These are phyloP conservation scores for Cylindrotheca closterium DNA, from an alignment of 108 stramenopile species.

Conservation along the genomic window DNA sequence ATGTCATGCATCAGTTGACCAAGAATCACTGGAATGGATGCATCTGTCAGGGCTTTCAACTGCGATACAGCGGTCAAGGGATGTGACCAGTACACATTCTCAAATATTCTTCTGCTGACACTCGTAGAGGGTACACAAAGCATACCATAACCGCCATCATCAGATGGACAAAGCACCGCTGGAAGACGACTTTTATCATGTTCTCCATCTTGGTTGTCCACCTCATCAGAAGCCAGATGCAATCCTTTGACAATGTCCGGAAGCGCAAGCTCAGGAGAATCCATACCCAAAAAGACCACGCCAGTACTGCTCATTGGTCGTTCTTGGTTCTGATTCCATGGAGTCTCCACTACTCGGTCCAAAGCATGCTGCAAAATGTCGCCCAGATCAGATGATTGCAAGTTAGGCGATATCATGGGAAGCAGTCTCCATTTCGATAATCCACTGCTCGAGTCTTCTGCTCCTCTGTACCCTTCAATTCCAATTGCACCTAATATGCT, in stretches of 20 bases:
- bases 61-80: constrained; percentile 77
- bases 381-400: constrained; percentile 63
- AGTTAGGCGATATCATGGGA: constrained; percentile 20
- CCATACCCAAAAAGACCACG: constrained; percentile 86
- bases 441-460: neutral
- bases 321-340: constrained; percentile 19
- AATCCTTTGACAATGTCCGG: constrained; percentile 68
- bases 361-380: constrained; percentile 63
- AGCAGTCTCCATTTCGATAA: constrained; percentile 19
- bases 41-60: constrained; percentile 79
- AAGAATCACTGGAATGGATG: constrained; percentile 40
- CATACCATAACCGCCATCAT: constrained; percentile 88
- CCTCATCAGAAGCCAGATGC: neutral
- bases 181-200: neutral
- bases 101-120: constrained; percentile 45
- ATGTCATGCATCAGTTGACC: constrained; percentile 78
- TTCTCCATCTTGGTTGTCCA: neutral
- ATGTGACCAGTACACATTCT: constrained; percentile 65
- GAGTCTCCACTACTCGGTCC: constrained; percentile 16
- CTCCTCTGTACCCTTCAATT: constrained; percentile 10
- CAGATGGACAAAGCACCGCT: constrained; percentile 74
- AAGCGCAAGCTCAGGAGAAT: constrained; percentile 73
- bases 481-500: constrained; percentile 34
- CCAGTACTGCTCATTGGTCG: neutral
- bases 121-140: constrained; percentile 65